phyloP scores from a whole-genome alignment of 108 stramenopile genomes.

The Pseudonitzschia delicatissima region DNA sequence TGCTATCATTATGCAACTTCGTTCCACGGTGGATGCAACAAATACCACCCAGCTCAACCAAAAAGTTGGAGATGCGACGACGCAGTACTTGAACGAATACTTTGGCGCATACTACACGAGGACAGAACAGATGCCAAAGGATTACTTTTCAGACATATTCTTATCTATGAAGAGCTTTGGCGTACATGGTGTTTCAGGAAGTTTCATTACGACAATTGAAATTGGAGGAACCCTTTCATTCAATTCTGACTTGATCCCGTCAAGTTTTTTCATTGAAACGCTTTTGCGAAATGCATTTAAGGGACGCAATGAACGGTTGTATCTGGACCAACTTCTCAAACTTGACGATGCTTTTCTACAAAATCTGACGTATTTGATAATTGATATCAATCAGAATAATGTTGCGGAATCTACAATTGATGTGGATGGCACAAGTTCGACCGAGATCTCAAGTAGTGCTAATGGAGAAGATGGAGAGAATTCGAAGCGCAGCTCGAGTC shows the following conservation, averaged over 20 bases:
- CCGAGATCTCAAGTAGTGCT: background rate
- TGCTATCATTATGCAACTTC: constrained; percentile 26
- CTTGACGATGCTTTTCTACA: constrained; percentile 18
- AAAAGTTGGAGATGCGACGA: constrained; percentile 5
- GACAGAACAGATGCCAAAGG: background rate
- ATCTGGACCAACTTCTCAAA: constrained; percentile 14
- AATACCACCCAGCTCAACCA: background rate
- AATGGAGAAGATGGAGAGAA: background rate
- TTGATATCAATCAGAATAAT: constrained; percentile 20
- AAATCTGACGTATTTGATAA: constrained; percentile 24
- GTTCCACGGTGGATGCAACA: constrained; percentile 19
- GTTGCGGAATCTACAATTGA: constrained; percentile 7
- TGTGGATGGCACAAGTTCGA: background rate
- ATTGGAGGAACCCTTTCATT: constrained; percentile 25
- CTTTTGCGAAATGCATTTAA: constrained; percentile 33
- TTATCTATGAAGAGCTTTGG: constrained; percentile 20
- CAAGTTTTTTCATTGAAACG: constrained; percentile 7
- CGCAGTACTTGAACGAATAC: constrained; percentile 25
- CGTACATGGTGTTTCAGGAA: constrained; percentile 26
- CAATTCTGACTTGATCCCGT: constrained; percentile 14
- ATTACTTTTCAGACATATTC: constrained; percentile 16
- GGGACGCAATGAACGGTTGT: constrained; percentile 25
- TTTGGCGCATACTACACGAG: constrained; percentile 27
- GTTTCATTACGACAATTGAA: constrained; percentile 27
- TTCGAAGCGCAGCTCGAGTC: background rate